Evolutionary conservation across 345 rosid species (phyloP).

Genomic region (Erodium maritimum): DNA sequence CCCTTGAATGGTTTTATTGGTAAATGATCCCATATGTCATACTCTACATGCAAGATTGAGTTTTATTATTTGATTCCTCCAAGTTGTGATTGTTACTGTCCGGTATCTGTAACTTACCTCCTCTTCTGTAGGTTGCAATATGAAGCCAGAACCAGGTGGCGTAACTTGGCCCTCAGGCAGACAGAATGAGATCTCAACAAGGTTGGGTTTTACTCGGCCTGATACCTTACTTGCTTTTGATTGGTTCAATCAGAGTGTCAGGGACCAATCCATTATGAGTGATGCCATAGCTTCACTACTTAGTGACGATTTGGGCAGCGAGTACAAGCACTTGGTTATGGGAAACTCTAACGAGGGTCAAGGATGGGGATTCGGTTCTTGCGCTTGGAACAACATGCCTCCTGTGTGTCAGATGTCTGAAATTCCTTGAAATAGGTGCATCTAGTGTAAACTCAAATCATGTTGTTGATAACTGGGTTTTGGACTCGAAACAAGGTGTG

Average conservation of each 20-base stretch:
- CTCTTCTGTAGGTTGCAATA: constrained; percentile 27
- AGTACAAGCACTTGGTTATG: constrained; percentile 33
- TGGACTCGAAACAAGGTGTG: too few species aligned
- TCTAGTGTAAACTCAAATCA: too few species aligned
- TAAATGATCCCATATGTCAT: constrained; percentile 3
- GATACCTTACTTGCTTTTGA: too few species aligned
- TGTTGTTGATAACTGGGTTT: too few species aligned
- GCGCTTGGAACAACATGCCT: constrained; percentile 71
- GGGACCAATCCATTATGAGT: constrained; percentile 41
- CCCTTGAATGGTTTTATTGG: constrained; percentile 30
- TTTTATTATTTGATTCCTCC: too few species aligned
- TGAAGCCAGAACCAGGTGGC: constrained; percentile 33
- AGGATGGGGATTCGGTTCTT: constrained; percentile 49
- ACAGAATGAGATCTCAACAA: constrained; percentile 17
- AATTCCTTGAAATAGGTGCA: constrained; percentile 30
- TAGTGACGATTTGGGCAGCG: constrained; percentile 57
- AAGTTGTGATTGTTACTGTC: too few species aligned
- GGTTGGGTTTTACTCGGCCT: constrained; percentile 20
- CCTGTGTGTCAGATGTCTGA: constrained; percentile 62
- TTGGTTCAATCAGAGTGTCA: constrained; percentile 57
- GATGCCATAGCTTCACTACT: constrained; percentile 61
- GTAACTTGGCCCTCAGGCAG: constrained; percentile 24
- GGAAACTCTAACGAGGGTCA: constrained; percentile 37
- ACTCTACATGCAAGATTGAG: too few species aligned
- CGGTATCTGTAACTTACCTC: too few species aligned